Base-by-base conservation (phyloP, 345 rosid genomes). In the Isatis tinctoria region DNA sequence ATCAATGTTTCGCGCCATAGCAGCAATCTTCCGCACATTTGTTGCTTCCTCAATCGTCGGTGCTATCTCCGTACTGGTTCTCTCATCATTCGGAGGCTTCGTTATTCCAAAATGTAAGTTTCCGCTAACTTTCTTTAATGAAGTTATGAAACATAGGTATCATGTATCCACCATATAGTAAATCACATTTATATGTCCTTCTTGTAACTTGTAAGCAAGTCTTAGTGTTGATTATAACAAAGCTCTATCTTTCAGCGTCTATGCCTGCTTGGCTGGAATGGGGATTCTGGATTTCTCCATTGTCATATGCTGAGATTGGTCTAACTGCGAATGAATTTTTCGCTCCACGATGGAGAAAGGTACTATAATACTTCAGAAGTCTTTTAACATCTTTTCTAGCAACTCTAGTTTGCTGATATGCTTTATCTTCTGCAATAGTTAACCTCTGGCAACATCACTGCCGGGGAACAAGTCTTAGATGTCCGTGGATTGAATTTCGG, bases 221-320 rank as follows among this genome's bases (percentile, higher is more conserved):
- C 47, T 39, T 8, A 35, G 17, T 22, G 58, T 33, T 59, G 58
- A 20, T 30, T 69, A 43, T 44, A 58, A 52, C 10, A 16, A 7
- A 33, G 16, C 14, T 67, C 12, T 35, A 17, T 14, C 41, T 57
- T 59, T 48, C 85, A 86, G 87, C 79, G 3, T 75, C 78, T 52
- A 71, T 81, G 72, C 96, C 93, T 24, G 47, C 58, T 28, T 88
- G 97, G 88, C 80, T 87, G 72, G 73, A 58, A 16, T 90, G 94
- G 97, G 97, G 84, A 17, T 85, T 88, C 58, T 87, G 94, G 94
- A 57, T 90, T 36, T 87, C 88, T 60, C 94, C 94, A 8, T 47
- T 87, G 82, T 66, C 92, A 26, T 90, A 87, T 74, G 93, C 84
- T 20, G 84, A 83, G 65, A 85, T 88, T 63, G 92, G 89, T 40